phyloP scores from a whole-genome alignment of 2,329 filamentous ascomycete genomes.

The Chaetomium strumarium region DNA sequence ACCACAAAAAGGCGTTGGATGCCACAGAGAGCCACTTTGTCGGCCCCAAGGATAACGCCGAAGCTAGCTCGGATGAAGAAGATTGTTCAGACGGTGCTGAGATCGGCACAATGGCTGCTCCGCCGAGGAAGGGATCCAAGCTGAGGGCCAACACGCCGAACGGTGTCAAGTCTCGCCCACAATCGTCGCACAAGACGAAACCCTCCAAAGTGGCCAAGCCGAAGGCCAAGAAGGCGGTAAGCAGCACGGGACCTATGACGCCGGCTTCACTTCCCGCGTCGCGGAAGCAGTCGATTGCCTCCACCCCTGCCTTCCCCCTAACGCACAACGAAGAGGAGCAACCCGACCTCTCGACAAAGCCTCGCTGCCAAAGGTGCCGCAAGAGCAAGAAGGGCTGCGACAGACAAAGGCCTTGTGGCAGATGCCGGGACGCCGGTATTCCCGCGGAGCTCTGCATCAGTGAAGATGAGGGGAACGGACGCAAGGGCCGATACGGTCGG shows the following conservation, averaged over 20 bases:
- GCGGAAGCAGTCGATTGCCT: constrained; percentile 69
- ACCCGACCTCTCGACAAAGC: constrained; percentile 89
- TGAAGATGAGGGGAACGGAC: constrained; percentile 94
- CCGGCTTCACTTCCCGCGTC: constrained; percentile 64
- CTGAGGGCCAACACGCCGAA: constrained; percentile 29
- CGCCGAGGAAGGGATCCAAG: constrained; percentile 38
- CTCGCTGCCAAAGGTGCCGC: constrained; percentile 93
- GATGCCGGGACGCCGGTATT: constrained; percentile 94
- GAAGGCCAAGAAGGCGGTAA: constrained; percentile 49
- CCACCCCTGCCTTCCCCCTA: constrained; percentile 41
- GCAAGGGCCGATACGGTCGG: constrained; percentile 83
- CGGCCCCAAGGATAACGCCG: constrained; percentile 34
- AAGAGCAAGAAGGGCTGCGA: constrained; percentile 99
- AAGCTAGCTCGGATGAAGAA: constrained; percentile 54
- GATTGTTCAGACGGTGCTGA: constrained; percentile 44
- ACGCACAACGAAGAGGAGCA: constrained; percentile 77
- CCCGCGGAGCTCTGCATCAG: constrained; percentile 90
- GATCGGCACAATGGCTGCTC: constrained; percentile 34
- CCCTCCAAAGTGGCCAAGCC: constrained; percentile 34
- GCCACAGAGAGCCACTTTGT: constrained; percentile 50
- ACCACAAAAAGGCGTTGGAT: constrained; percentile 43
- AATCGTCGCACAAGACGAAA: constrained; percentile 39
- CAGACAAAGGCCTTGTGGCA: constrained; percentile 86
- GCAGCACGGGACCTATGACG: constrained; percentile 48
- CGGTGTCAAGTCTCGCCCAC: constrained; percentile 37